A percentile compares a stretch with the other conserved stretches of the same genome.
Conservation (phyloP, 495 filamentous ascomycete species). For the Bryoglossum gracile region DNA sequence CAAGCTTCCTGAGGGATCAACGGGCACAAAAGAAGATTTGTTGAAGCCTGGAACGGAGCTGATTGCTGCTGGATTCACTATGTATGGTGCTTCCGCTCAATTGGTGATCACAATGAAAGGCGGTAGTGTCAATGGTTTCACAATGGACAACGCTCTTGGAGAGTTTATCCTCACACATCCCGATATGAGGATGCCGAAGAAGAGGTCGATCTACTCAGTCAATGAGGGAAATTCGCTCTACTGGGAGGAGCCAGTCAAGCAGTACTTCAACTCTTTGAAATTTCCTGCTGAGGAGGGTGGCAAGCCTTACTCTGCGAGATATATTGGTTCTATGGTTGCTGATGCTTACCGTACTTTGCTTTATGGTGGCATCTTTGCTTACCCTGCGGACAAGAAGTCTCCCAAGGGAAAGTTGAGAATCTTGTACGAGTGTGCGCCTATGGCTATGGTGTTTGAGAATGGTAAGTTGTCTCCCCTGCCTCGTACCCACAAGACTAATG, state of each 20-base stretch:
- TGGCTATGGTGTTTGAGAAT: slow-evolving; percentile 99
- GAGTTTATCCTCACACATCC: slow-evolving; percentile 99
- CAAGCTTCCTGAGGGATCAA: slow-evolving; percentile 68
- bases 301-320: slow-evolving; percentile 91
- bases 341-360: slow-evolving; percentile 94
- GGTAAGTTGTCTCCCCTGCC: slow-evolving; percentile 43
- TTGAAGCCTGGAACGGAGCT: slow-evolving; percentile 84
- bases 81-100: slow-evolving; percentile 97
- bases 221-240: slow-evolving; percentile 97
- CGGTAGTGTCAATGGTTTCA: slow-evolving; percentile 92
- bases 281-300: slow-evolving; percentile 56
- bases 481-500: neutral
- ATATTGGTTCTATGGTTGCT: slow-evolving; percentile 97
- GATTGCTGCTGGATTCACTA: slow-evolving; percentile 93
- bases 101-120: slow-evolving; percentile 96
- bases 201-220: slow-evolving; percentile 88
- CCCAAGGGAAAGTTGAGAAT: slow-evolving; percentile 97
- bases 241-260: slow-evolving; percentile 84
- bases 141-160: slow-evolving; percentile 88
- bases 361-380: slow-evolving; percentile 96
- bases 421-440: slow-evolving; percentile 96
- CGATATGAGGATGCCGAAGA: slow-evolving; percentile 77
- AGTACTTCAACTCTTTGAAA: slow-evolving; percentile 86
- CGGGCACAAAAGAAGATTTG: slow-evolving; percentile 70
- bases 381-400: slow-evolving; percentile 95